phyloP scores from a whole-genome alignment of 345 rosid species.

The Corymbia maculata region DNA sequence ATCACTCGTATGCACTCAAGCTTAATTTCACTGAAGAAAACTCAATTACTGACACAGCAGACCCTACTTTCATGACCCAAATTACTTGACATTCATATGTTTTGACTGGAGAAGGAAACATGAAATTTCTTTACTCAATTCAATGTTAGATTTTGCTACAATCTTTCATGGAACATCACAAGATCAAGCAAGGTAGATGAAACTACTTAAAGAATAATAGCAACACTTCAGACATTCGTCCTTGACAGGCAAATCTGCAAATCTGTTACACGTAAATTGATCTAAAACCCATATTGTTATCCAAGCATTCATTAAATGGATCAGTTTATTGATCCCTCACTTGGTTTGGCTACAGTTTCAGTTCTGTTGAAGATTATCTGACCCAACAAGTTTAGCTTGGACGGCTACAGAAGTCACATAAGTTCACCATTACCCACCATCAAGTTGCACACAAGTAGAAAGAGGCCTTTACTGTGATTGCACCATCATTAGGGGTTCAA shows the following conservation, averaged over 20 bases:
- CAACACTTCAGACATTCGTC: not conserved
- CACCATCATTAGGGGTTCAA: not conserved
- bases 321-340: not conserved
- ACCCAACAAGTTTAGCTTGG: not conserved
- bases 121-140: not conserved
- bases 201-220: not conserved
- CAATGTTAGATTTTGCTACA: not conserved
- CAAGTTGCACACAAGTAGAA: not conserved
- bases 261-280: not conserved
- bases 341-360: not conserved
- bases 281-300: not conserved
- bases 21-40: not conserved
- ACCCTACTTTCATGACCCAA: not conserved
- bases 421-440: not conserved
- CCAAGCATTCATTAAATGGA: not conserved
- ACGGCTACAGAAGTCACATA: not conserved
- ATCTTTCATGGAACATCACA: not conserved
- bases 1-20: not conserved
- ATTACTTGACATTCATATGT: not conserved
- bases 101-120: not conserved
- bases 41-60: not conserved
- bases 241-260: not conserved
- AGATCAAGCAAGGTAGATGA: not conserved
- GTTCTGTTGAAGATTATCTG: not conserved
- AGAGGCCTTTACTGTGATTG: not conserved